Conservation (phyloP, 495 filamentous ascomycete species). For the Aspergillus affinis region DNA sequence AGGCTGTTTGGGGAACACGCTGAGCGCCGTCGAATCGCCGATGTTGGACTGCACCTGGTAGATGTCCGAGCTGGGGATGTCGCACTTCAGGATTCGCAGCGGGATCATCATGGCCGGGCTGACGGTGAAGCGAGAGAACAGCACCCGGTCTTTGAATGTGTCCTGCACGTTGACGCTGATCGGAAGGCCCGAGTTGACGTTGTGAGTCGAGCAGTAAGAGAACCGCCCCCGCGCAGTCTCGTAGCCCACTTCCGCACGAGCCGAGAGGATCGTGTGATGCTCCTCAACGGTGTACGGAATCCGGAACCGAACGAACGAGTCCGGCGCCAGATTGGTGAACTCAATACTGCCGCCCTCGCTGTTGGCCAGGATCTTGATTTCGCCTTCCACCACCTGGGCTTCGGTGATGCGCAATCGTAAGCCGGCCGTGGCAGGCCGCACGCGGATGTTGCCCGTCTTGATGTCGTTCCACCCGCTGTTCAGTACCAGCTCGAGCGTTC, state of each 20-base stretch:
- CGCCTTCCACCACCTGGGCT: constrained; percentile 55
- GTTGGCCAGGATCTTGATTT: constrained; percentile 54
- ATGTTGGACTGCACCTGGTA: constrained; percentile 66
- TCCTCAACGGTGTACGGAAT: constrained; percentile 88
- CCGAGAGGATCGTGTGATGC: constrained; percentile 65
- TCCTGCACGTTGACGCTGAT: constrained; percentile 97
- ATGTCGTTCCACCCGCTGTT: constrained; percentile 77
- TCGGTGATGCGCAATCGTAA: constrained; percentile 78
- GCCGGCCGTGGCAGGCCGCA: constrained; percentile 83
- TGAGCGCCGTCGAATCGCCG: constrained; percentile 51
- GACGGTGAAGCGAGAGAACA: constrained; percentile 89
- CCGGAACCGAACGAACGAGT: constrained; percentile 54
- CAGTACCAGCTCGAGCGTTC: constrained; percentile 71
- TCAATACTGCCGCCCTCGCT: constrained; percentile 66
- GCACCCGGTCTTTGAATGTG: constrained; percentile 76
- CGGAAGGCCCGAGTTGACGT: constrained; percentile 68
- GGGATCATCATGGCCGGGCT: constrained; percentile 74
- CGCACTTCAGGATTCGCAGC: constrained; percentile 68
- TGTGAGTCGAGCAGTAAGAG: constrained; percentile 60
- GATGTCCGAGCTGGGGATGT: constrained; percentile 64
- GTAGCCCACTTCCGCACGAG: constrained; percentile 78
- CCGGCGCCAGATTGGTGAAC: constrained; percentile 53
- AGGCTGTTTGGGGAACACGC: constrained; percentile 79
- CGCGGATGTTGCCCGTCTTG: constrained; percentile 62
- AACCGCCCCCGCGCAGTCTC: constrained; percentile 72